Evolutionary conservation across 164 flowering plant genomes (phyloP).

Genomic region (Magnolia kwangsiensis): DNA sequence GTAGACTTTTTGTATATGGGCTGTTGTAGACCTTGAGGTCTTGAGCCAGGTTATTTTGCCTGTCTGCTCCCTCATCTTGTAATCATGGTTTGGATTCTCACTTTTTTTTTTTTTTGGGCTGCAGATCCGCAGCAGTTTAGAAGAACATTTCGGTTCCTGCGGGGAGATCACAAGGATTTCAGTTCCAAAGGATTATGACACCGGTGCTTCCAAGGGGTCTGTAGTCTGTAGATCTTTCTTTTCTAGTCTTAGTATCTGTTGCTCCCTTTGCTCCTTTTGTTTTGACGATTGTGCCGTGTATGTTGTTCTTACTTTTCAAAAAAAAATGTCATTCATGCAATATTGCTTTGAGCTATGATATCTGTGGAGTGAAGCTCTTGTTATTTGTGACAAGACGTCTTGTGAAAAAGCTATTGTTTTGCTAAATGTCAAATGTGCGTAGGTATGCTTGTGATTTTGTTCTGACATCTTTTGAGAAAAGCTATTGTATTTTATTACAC

Average conservation of each 20-base stretch:
- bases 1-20: background rate
- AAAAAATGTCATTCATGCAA: too few relatives aligned
- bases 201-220: constrained; percentile 68
- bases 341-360: too few relatives aligned
- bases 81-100: background rate
- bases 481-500: too few relatives aligned
- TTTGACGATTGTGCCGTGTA: background rate
- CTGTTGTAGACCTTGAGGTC: background rate
- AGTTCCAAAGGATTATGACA: constrained; percentile 63
- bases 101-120: background rate
- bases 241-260: background rate
- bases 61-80: background rate
- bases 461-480: too few relatives aligned
- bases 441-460: too few relatives aligned
- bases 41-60: background rate
- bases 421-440: too few relatives aligned
- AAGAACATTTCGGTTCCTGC: constrained; percentile 68
- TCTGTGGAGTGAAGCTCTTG: too few relatives aligned
- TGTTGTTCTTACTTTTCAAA: too few relatives aligned
- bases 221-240: constrained; percentile 11
- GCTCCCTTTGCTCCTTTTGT: background rate
- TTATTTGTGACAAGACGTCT: too few relatives aligned
- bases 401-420: too few relatives aligned
- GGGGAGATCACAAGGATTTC: constrained; percentile 69
- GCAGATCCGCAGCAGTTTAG: constrained; percentile 52